phyloP scores from a whole-genome alignment of 768 basidiomycete species.

The Cubamyces sp. region DNA sequence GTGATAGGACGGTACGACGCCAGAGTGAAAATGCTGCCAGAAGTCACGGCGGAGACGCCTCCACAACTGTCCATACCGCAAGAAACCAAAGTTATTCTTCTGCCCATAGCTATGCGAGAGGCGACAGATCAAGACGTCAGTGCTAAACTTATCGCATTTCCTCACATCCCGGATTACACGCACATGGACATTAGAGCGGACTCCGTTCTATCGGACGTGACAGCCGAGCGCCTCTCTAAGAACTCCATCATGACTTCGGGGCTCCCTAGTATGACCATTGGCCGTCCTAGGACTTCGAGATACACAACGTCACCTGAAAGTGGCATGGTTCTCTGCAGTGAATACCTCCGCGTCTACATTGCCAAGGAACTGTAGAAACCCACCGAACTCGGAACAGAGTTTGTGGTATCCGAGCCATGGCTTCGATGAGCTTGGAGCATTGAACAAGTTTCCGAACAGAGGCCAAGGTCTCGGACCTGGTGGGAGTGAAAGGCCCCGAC shows the following conservation, averaged over 20 bases:
- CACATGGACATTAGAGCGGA: conserved; percentile 4
- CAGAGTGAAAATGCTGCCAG: conserved; percentile 13
- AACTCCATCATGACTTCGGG: conserved; percentile 30
- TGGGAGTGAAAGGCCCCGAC: not conserved
- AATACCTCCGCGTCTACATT: too few relatives aligned
- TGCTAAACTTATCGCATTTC: not conserved
- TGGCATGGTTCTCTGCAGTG: not conserved
- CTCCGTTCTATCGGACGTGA: conserved; percentile 33
- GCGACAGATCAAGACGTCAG: not conserved
- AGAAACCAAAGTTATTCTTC: conserved; percentile 3
- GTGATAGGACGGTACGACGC: not conserved
- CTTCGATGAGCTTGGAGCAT: not conserved
- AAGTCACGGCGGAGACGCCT: conserved; percentile 13
- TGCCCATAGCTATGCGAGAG: conserved; percentile 6
- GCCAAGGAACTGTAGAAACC: not conserved
- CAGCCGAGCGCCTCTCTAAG: conserved; percentile 34
- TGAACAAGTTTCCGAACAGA: conserved; percentile 1
- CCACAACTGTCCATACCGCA: conserved; percentile 17
- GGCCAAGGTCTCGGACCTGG: conserved; percentile 3
- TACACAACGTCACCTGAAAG: conserved; percentile 11
- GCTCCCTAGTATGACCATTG: conserved; percentile 31
- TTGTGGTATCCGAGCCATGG: not conserved
- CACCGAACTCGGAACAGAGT: too few relatives aligned
- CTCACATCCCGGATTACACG: not conserved
- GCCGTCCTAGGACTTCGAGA: not conserved